Conservation (phyloP, 2,329 filamentous ascomycete species). For the Fusarium poae region DNA sequence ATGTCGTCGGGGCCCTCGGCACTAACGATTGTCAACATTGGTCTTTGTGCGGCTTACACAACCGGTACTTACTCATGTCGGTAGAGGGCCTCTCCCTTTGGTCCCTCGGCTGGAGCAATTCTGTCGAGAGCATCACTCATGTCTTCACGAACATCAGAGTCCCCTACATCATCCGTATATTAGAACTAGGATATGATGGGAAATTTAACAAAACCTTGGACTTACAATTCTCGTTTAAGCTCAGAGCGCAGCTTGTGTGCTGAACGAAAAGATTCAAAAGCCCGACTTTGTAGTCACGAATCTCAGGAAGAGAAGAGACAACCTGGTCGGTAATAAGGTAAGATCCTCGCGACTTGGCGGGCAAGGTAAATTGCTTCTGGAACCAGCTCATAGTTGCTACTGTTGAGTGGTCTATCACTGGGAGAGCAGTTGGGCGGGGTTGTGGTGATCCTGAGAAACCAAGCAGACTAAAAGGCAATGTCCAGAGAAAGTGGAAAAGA, state of each 20-base stretch:
- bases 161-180: conserved; percentile 58
- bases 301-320: conserved; percentile 78
- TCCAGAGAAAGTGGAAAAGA: conserved; percentile 66
- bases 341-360: conserved; percentile 80
- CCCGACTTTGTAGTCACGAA: conserved; percentile 85
- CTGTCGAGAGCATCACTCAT: conserved; percentile 95
- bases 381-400: conserved; percentile 75
- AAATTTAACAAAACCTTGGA: neutral
- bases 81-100: conserved; percentile 80
- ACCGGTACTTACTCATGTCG: conserved; percentile 68
- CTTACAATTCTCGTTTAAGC: conserved; percentile 88
- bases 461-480: conserved; percentile 60
- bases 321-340: conserved; percentile 91
- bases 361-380: conserved; percentile 87
- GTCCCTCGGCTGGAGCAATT: conserved; percentile 83
- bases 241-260: conserved; percentile 92
- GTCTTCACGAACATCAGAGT: conserved; percentile 85
- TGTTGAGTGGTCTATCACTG: conserved; percentile 42
- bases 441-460: conserved; percentile 50
- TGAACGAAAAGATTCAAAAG: conserved; percentile 92
- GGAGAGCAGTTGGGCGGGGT: conserved; percentile 51
- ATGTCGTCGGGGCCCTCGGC: conserved; percentile 94
- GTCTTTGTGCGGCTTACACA: neutral
- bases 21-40: conserved; percentile 52
- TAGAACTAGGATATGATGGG: conserved; percentile 54